Evolutionary conservation across 2,329 filamentous ascomycete genomes (phyloP).

Genomic region (Colletotrichum tropicicola): DNA sequence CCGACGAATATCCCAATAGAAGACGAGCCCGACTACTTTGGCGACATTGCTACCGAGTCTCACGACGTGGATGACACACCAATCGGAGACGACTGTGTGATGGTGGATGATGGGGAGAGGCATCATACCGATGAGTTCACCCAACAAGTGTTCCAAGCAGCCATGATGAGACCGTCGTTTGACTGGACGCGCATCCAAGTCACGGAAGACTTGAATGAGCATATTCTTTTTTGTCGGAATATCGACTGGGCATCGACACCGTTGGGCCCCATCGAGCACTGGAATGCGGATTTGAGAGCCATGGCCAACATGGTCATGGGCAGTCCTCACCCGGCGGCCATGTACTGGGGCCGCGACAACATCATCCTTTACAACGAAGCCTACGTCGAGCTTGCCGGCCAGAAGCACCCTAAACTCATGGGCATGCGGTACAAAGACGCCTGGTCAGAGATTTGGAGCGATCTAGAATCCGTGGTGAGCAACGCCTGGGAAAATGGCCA

Average conservation of each 20-base stretch:
- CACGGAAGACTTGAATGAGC: slow-evolving; percentile 69
- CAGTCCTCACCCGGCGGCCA: slow-evolving; percentile 76
- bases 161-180: slow-evolving; percentile 64
- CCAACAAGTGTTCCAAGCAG: slow-evolving; percentile 48
- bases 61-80: slow-evolving; percentile 32
- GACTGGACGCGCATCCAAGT: slow-evolving; percentile 83
- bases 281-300: slow-evolving; percentile 75
- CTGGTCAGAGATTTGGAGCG: slow-evolving; percentile 80
- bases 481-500: slow-evolving; percentile 75
- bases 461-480: slow-evolving; percentile 73
- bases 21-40: slow-evolving; percentile 54
- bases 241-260: slow-evolving; percentile 78
- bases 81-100: slow-evolving; percentile 35
- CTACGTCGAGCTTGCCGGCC: slow-evolving; percentile 75
- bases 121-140: slow-evolving; percentile 53
- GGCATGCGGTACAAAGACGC: slow-evolving; percentile 74
- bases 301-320: slow-evolving; percentile 88
- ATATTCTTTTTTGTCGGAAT: slow-evolving; percentile 77
- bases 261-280: slow-evolving; percentile 79
- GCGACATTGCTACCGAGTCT: slow-evolving; percentile 35
- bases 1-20: slow-evolving; percentile 42
- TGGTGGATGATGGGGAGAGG: slow-evolving; percentile 35
- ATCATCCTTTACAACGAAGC: slow-evolving; percentile 79
- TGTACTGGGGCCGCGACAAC: slow-evolving; percentile 81
- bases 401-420: slow-evolving; percentile 82